Base-by-base conservation (phyloP, 192 early-diverging fungal genomes). In the Lobosporangium transversale region DNA sequence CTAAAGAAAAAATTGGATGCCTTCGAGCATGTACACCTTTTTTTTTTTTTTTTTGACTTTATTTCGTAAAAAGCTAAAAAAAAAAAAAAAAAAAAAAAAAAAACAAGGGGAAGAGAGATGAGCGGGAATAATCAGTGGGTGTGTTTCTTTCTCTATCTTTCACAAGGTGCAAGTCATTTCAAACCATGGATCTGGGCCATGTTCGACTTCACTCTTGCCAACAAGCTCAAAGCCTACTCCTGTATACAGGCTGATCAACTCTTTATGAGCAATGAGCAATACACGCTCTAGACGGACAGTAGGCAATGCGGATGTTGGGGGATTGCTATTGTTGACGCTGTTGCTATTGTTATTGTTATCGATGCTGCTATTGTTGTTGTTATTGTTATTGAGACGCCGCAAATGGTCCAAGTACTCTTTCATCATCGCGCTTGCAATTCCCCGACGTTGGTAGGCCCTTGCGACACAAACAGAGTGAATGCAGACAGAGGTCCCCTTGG, bases 381-480 rank as follows among this genome's bases (percentile, higher is more conserved):
- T 42, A n/a, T 8, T 14, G 8, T 37, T 26, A 59, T 81, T 81
- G 26, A 81, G 52, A 15, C 63, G 29, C 18, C 64, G 53, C n/a
- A 88, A 20, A 26, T 61, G 44, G 24, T 80, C 44, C 9, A 86
- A 60, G 70, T 89, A 91, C 57, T 68, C 58, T 4, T 45, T 55
- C 24, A 93, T 58, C 6, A 89, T 68, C 33, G 51, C 43, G 6
- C 67, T 68, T 0, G 91, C 91, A 57, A 93, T 70, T 0, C 91
- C 90, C 56, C 70, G 79, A 30, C 87, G 63, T 43, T 83, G 85
- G 58, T 75, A 80, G 8, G 58, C 58, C 4, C 74, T 66, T 17
- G 66, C 60, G 2, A 90, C 86, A 44, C 89, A 90, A 12, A 92
- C 89, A 18, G 87, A 89, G 57, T 93, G 91, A 18, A 93, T 73